phyloP scores from a whole-genome alignment of 176 grass and related monocot species.

The Triticum dicoccoides region DNA sequence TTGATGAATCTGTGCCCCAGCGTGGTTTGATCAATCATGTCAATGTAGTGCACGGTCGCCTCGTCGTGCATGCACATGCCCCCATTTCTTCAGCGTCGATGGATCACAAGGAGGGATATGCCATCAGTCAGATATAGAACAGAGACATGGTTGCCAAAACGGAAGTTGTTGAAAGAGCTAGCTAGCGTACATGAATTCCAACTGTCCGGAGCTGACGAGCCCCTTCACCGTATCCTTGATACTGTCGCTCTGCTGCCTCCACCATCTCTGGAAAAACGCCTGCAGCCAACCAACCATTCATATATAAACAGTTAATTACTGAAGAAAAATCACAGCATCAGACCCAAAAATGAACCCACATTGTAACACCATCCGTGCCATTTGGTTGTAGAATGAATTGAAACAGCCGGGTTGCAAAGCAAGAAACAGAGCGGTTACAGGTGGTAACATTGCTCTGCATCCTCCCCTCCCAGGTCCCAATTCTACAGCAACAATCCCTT shows the following conservation, averaged over 20 bases:
- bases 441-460: no score
- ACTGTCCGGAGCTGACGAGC: constrained; percentile 69
- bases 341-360: constrained; percentile 9
- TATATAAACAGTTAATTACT: not conserved
- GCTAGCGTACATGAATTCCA: constrained; percentile 72
- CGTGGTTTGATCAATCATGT: constrained; percentile 96
- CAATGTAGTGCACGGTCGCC: constrained; percentile 81
- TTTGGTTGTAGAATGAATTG: not conserved
- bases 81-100: constrained; percentile 56
- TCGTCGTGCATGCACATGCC: constrained; percentile 98
- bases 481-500: no score
- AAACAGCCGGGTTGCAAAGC: not conserved
- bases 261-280: constrained; percentile 95
- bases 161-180: not conserved
- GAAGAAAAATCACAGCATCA: not conserved
- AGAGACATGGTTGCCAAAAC: not conserved
- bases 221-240: constrained; percentile 73
- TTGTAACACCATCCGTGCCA: not conserved
- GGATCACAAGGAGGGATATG: constrained; percentile 6
- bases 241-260: constrained; percentile 73
- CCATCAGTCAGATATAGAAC: constrained; percentile 1
- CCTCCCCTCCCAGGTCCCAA: no score
- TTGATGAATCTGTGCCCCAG: constrained; percentile 79
- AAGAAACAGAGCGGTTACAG: no score
- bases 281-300: constrained; percentile 10